Base-by-base conservation (phyloP, 257 asterid genomes). In the Salvia rosmarinus region DNA sequence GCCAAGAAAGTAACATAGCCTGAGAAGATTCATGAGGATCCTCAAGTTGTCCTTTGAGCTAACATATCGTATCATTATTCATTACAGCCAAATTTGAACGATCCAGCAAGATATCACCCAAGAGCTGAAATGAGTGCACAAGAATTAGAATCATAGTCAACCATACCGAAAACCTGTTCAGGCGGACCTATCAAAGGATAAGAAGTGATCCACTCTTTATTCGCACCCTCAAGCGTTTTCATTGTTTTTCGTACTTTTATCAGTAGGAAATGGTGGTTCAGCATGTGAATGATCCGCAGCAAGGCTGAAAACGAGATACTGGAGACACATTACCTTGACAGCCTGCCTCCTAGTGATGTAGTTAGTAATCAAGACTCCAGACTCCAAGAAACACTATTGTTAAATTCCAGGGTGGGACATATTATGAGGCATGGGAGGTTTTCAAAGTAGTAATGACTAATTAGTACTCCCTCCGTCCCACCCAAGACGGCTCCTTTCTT, bases 291-390 rank as follows among this genome's bases (percentile, higher is more conserved):
- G 8, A 57, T 57, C 12, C 42, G 19, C 66, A 6, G 56, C 25
- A 30, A 51, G 51, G 66, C 68, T 30, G 42, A 76, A 54, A 64
- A 51, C 21, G 57, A 61, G 42, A 75, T 63, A 71, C 67, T 1
- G 70, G 28, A 54, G 42, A 9, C 46, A 43, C 16, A 74, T 70
- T 82, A 87, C 98, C 96, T 92, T 92, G 77, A 90, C 77, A 57
- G 96, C 96, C 75, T 92, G 98, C 78, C 98, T 85, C 80, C 96
- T 85, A 58, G 98, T 92, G 79, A 90, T 89, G 78, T 92, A 92
- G 74, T 88, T 89, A 34, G 84, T 70, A 42, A 49, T 42, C 23
- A 20, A 67, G 49, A n/a, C n/a, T n/a, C n/a, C n/a, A n/a, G 57
- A 67, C 42, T 19, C 55, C 21, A 34, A 28, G 28, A 21, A 55